Conservation (phyloP, 441 rosid genomes). For the Aquilaria agallochum region DNA sequence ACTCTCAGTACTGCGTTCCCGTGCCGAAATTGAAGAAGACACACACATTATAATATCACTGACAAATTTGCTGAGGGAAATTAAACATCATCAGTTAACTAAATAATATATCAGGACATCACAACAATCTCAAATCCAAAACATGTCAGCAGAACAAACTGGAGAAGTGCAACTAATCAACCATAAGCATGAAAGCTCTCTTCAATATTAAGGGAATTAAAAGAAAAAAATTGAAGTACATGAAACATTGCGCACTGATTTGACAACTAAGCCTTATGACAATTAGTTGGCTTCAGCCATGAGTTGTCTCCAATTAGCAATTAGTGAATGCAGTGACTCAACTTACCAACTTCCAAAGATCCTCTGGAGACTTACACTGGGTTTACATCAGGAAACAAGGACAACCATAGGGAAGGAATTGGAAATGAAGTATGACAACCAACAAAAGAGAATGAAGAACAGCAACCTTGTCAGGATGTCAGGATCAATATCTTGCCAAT, state of each 20-base stretch:
- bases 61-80: conserved; percentile 77
- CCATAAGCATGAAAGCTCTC: background rate
- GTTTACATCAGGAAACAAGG: background rate
- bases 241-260: background rate
- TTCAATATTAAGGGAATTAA: too few relatives aligned
- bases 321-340: too few relatives aligned
- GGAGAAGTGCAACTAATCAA: background rate
- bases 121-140: conserved; percentile 3
- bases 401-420: background rate
- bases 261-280: background rate
- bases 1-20: conserved; percentile 94
- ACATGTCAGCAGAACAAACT: conserved; percentile 1
- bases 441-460: conserved; percentile 12
- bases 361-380: background rate
- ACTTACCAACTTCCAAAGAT: background rate
- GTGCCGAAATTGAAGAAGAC: conserved; percentile 84
- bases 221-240: too few relatives aligned
- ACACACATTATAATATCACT: conserved; percentile 84
- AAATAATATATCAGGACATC: conserved; percentile 7
- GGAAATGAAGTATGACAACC: conserved; percentile 7
- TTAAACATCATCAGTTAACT: conserved; percentile 8
- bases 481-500: conserved; percentile 86
- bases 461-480: conserved; percentile 89
- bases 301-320: too few relatives aligned
- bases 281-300: too few relatives aligned